phyloP scores from a whole-genome alignment of 2,329 filamentous ascomycete genomes.

The Elsinoe fawcettii region DNA sequence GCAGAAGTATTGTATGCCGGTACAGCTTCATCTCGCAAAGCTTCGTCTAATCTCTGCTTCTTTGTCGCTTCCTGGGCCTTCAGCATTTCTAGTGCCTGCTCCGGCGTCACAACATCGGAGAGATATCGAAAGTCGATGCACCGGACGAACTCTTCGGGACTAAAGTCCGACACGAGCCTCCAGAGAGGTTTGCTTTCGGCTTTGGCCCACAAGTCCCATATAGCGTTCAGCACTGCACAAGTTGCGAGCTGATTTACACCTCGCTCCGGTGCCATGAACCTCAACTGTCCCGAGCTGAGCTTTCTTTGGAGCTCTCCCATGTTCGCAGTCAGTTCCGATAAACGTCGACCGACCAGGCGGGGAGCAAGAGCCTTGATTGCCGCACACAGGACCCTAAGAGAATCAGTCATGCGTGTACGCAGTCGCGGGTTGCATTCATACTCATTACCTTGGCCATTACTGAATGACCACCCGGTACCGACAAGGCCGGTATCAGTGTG shows the following conservation, averaged over 20 bases:
- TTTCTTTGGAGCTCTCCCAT: conserved; percentile 87
- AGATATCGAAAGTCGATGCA: conserved; percentile 95
- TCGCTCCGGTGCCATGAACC: conserved; percentile 92
- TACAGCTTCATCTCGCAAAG: conserved; percentile 64
- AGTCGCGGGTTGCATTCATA: neutral
- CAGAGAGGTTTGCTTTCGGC: conserved; percentile 78
- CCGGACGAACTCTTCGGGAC: conserved; percentile 72
- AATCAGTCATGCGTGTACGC: too few species aligned
- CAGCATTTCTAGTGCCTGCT: conserved; percentile 69
- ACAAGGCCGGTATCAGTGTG: conserved; percentile 64
- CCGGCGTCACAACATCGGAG: conserved; percentile 78
- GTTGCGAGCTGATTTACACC: conserved; percentile 88
- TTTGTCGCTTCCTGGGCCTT: conserved; percentile 60
- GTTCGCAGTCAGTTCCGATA: conserved; percentile 67
- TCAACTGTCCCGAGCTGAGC: conserved; percentile 80
- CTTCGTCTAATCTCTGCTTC: conserved; percentile 62
- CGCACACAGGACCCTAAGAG: conserved; percentile 60
- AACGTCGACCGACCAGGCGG: conserved; percentile 64
- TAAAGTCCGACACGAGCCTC: conserved; percentile 84
- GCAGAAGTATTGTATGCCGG: conserved; percentile 86
- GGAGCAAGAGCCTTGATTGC: conserved; percentile 72
- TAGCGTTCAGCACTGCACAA: conserved; percentile 78
- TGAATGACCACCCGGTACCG: conserved; percentile 80
- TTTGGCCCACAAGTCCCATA: conserved; percentile 94
- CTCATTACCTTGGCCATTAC: conserved; percentile 82